Percentiles rank a stretch among this genome's conserved stretches.
Evolutionary conservation across 176 grass and related monocot species (phyloP).

Genomic region (Carex scoparia): DNA sequence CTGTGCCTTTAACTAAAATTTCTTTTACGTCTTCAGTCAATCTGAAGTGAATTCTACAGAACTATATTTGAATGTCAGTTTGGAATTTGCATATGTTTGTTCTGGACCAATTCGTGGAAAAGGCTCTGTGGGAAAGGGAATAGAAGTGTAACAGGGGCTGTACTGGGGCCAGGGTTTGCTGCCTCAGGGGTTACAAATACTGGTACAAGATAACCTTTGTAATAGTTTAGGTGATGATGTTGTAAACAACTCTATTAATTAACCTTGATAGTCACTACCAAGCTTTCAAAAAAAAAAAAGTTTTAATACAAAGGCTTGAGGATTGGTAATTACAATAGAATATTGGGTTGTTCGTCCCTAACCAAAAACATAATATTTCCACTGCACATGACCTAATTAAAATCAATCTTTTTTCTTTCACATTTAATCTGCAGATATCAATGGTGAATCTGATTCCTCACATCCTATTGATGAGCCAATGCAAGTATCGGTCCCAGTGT

Average conservation of each 20-base stretch:
- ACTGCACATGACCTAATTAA: not conserved
- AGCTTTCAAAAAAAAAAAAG: too few species aligned
- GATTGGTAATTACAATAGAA: not conserved
- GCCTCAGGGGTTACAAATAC: too few species aligned
- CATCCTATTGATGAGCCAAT: not conserved
- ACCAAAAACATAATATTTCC: not conserved
- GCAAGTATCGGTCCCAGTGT: constrained; percentile 31
- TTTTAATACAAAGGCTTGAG: not conserved
- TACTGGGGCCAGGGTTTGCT: too few species aligned
- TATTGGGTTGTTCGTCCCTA: not conserved
- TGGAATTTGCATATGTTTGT: not conserved
- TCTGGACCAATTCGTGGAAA: not conserved
- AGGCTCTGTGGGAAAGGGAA: too few species aligned
- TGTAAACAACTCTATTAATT: too few species aligned
- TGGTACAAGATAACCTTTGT: too few species aligned
- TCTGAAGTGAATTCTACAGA: not conserved
- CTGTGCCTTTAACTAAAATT: not conserved
- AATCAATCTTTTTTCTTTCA: not conserved
- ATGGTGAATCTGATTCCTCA: not conserved
- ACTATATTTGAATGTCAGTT: not conserved
- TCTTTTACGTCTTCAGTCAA: not conserved
- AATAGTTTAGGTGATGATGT: too few species aligned
- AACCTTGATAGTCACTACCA: too few species aligned
- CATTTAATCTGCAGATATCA: not conserved
- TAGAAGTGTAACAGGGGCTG: too few species aligned